Percentiles rank a stretch among this genome's conserved stretches.
Conservation (phyloP, 1,284 basidiomycete species). For the Leccinum solheimii region DNA sequence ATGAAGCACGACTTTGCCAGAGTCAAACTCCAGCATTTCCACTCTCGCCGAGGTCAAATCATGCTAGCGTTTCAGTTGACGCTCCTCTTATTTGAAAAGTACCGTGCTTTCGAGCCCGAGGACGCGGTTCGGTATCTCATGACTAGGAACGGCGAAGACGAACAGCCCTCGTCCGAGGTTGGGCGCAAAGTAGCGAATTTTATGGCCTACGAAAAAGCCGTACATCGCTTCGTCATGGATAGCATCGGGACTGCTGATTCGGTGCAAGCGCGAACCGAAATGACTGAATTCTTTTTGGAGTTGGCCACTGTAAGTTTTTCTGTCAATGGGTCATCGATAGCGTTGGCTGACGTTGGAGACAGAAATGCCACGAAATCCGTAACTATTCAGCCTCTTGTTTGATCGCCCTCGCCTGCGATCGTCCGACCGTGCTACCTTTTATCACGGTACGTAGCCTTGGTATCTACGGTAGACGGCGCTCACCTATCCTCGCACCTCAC, state of each 20-base stretch:
- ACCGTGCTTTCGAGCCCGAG: constrained; percentile 41
- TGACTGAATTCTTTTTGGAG: constrained; percentile 45
- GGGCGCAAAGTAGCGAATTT: constrained; percentile 32
- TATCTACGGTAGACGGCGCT: neutral
- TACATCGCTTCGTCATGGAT: constrained; percentile 42
- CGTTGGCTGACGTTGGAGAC: constrained; percentile 7
- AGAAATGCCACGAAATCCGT: constrained; percentile 45
- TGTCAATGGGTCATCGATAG: neutral
- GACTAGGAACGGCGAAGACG: constrained; percentile 24
- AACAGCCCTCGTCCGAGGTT: constrained; percentile 26
- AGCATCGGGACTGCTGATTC: constrained; percentile 36
- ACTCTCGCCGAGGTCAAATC: constrained; percentile 37
- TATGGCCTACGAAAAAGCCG: constrained; percentile 38
- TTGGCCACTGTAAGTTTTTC: constrained; percentile 38
- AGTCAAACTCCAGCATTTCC: constrained; percentile 34
- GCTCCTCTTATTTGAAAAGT: constrained; percentile 36
- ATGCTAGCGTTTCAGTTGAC: constrained; percentile 48
- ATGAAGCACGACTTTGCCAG: constrained; percentile 25
- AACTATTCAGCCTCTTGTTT: constrained; percentile 45
- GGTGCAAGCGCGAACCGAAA: constrained; percentile 20
- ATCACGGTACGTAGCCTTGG: constrained; percentile 20
- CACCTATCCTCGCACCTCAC: neutral
- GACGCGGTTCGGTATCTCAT: constrained; percentile 43
- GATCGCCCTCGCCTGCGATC: constrained; percentile 39
- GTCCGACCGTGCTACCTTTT: constrained; percentile 36